Base-by-base conservation (phyloP, 192 early-diverging fungal genomes). In the Backusella australiensis region DNA sequence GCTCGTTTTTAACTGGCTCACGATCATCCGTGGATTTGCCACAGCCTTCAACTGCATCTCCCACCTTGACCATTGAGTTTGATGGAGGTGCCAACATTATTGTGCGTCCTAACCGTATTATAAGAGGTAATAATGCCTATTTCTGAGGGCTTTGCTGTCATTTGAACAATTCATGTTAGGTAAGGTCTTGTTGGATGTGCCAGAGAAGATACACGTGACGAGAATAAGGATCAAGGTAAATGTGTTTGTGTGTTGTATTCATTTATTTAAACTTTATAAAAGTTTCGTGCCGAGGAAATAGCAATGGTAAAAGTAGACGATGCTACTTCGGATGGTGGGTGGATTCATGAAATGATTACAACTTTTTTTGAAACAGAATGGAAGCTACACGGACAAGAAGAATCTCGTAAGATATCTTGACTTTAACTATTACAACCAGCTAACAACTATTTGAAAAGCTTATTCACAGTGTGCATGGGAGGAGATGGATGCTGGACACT, bases 201-300 rank as follows among this genome's bases (percentile, higher is more conserved):
- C 69, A n/a, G 82, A 83, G 67, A 53, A 69, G 32, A 66, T 78
- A 44, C 68, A 80, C 75, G 76, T 77, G 34, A 83, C 78, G 34
- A 65, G 78, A 26, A 80, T 83, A 26, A 67, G 79, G 23, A 80
- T 83, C 23, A 79, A 80, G 73, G 82, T 80, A 83, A 4, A 23
- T 23, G n/a, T 44, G 42, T 39, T 3, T 39, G 38, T 39, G 11
- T 12, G 38, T 3, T 39, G 38, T 39, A 11, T 39, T 39, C 14
- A 44, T 44, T 6, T 44, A 44, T 26, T 63, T 4, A 63, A 26
- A 29, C 23, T 63, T 23, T 17, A 2, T 15, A 21, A 2, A 56
- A 83, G 82, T 83, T 83, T 63, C 78, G 78, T 26, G 82, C 75
- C 14, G 82, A 80, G 34, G 82, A 83, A 59, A 68, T 68, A 44